Conservation (phyloP, 352 stramenopile species). For the Pythium folliculosum region DNA sequence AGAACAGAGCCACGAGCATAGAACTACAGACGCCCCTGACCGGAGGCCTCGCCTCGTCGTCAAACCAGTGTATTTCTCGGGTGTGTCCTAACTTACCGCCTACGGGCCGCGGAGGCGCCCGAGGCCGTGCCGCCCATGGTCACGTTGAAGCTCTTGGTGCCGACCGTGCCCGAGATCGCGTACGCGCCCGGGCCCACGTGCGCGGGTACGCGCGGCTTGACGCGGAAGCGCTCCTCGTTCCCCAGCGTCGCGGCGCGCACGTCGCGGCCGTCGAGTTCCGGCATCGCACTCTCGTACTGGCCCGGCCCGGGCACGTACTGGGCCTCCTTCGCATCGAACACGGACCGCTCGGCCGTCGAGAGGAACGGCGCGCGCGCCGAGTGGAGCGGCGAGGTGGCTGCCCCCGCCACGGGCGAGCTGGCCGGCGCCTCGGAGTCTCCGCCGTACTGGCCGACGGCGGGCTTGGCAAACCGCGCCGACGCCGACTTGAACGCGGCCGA, state of each 20-base stretch:
- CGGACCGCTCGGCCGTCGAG: conserved; percentile 22
- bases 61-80: no score
- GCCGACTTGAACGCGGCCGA: conserved; percentile 63
- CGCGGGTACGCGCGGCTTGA: conserved; percentile 28
- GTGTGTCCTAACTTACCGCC: no score
- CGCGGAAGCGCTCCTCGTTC: conserved; percentile 35
- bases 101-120: no score
- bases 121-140: conserved; percentile 24
- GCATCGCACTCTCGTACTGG: conserved; percentile 23
- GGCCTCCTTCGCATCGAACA: conserved; percentile 30
- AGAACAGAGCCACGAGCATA: no score
- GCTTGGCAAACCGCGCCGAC: conserved; percentile 53
- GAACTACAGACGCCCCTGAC: no score
- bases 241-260: conserved; percentile 27
- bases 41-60: no score
- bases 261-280: background rate
- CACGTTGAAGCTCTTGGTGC: conserved; percentile 46
- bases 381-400: conserved; percentile 7
- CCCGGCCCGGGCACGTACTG: conserved; percentile 32
- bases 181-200: conserved; percentile 38
- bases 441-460: conserved; percentile 49
- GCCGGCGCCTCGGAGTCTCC: background rate
- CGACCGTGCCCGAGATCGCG: conserved; percentile 34
- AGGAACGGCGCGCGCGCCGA: conserved; percentile 30
- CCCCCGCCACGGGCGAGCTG: background rate